A percentile compares a stretch with the other conserved stretches of the same genome.
Conservation (phyloP, 352 stramenopile species). For the Globisporangium yorkense region DNA sequence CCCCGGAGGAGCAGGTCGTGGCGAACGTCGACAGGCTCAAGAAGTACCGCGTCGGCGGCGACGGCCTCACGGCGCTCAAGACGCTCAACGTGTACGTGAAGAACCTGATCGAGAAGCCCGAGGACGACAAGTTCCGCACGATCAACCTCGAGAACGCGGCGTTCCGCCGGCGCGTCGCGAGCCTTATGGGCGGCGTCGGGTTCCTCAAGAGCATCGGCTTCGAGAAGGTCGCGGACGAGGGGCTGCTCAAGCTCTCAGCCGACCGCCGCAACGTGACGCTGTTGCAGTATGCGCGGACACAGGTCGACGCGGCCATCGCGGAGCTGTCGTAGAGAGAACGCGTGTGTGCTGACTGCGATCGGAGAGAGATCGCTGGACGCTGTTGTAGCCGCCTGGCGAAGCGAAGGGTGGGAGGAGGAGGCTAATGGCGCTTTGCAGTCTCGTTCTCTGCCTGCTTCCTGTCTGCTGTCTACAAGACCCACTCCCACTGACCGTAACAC, state of each 20-base stretch:
- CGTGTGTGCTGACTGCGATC: too few species aligned
- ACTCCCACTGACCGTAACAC: background rate
- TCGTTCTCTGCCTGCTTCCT: background rate
- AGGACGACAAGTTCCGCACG: slow-evolving; percentile 87
- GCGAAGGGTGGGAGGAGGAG: too few species aligned
- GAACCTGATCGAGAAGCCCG: slow-evolving; percentile 83
- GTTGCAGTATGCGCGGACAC: slow-evolving; percentile 50
- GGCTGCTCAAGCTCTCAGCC: slow-evolving; percentile 53
- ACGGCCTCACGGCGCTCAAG: slow-evolving; percentile 76
- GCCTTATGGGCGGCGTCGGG: slow-evolving; percentile 74
- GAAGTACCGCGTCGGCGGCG: slow-evolving; percentile 79
- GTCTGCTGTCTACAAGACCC: slow-evolving; percentile 1
- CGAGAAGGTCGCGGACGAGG: slow-evolving; percentile 73
- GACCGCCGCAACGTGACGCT: slow-evolving; percentile 58
- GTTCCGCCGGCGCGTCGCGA: slow-evolving; percentile 87
- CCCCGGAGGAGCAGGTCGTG: slow-evolving; percentile 63
- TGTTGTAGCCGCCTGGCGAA: too few species aligned
- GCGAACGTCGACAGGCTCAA: slow-evolving; percentile 77
- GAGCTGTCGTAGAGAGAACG: slow-evolving; percentile 34
- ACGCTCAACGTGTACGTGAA: slow-evolving; percentile 85
- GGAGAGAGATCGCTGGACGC: too few species aligned
- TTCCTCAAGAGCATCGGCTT: slow-evolving; percentile 88
- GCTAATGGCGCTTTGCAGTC: background rate
- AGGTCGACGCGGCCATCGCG: slow-evolving; percentile 53
- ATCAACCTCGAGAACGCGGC: slow-evolving; percentile 90